Conservation (phyloP, 176 grass and related monocot species). For the Musa itinerans region DNA sequence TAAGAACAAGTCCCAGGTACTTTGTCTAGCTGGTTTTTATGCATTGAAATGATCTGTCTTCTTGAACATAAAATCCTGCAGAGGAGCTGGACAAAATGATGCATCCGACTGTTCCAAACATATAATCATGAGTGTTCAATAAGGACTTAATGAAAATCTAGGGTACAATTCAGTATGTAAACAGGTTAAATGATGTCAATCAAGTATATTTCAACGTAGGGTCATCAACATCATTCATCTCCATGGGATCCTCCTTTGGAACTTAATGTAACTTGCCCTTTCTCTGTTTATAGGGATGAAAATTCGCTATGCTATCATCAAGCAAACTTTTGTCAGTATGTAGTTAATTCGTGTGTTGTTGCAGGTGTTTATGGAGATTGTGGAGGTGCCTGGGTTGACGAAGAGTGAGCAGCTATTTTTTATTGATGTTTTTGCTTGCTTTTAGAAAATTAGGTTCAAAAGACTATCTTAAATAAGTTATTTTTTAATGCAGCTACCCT, state of each 20-base stretch:
- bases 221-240: neutral
- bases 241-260: neutral
- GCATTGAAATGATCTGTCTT: neutral
- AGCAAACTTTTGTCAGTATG: neutral
- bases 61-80: neutral
- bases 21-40: neutral
- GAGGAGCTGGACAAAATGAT: neutral
- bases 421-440: neutral
- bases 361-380: constrained; percentile 96
- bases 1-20: neutral
- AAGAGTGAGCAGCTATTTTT: constrained; percentile 44
- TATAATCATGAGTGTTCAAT: neutral
- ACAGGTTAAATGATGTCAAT: neutral
- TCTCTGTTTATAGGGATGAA: neutral
- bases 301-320: neutral
- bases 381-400: constrained; percentile 57
- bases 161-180: neutral
- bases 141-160: neutral
- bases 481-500: constrained; percentile 38
- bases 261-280: neutral
- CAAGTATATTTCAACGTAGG: neutral
- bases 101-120: neutral
- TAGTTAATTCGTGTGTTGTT: constrained; percentile 4
- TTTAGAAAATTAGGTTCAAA: neutral
- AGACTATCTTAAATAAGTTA: neutral